Conservation (phyloP, 805 yeast species). For the Starmera caribaea region DNA sequence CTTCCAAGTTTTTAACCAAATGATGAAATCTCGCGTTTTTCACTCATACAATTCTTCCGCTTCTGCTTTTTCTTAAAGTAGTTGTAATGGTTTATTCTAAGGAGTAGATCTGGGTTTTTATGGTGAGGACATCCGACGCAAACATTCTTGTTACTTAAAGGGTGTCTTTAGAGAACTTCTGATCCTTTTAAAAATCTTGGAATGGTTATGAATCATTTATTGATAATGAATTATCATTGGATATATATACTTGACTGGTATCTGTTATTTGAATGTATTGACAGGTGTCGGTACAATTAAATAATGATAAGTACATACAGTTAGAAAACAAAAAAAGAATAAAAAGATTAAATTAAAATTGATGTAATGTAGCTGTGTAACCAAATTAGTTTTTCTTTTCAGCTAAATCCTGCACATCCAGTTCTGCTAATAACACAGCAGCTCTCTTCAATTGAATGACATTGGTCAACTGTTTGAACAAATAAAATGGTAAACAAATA, state of each 20-base stretch:
- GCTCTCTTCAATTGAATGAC: slow-evolving; percentile 85
- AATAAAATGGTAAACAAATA: slow-evolving; percentile 75
- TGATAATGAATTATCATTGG: too few relatives aligned
- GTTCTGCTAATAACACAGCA: slow-evolving; percentile 64
- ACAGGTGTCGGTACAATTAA: too few relatives aligned
- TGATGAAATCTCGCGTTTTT: slow-evolving; percentile 23
- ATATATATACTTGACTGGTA: too few relatives aligned
- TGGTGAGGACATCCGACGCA: slow-evolving; percentile 22
- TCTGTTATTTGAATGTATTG: too few relatives aligned
- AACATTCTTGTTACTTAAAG: slow-evolving; percentile 19
- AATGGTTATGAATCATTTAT: too few relatives aligned
- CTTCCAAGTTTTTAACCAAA: slow-evolving; percentile 25
- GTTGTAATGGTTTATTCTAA: background rate
- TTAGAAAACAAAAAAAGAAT: too few relatives aligned
- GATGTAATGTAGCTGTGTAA: too few relatives aligned
- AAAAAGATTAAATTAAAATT: too few relatives aligned
- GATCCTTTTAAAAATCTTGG: slow-evolving; percentile 9
- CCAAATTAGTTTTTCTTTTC: slow-evolving; percentile 10
- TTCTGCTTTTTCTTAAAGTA: slow-evolving; percentile 12
- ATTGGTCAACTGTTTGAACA: slow-evolving; percentile 84
- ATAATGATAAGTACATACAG: too few relatives aligned
- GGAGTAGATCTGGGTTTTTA: slow-evolving; percentile 15
- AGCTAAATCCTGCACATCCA: slow-evolving; percentile 40
- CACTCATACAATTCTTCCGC: slow-evolving; percentile 17
- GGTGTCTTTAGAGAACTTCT: slow-evolving; percentile 20